phyloP scores from a whole-genome alignment of 2,329 filamentous ascomycete genomes.

The Nemania sp. region DNA sequence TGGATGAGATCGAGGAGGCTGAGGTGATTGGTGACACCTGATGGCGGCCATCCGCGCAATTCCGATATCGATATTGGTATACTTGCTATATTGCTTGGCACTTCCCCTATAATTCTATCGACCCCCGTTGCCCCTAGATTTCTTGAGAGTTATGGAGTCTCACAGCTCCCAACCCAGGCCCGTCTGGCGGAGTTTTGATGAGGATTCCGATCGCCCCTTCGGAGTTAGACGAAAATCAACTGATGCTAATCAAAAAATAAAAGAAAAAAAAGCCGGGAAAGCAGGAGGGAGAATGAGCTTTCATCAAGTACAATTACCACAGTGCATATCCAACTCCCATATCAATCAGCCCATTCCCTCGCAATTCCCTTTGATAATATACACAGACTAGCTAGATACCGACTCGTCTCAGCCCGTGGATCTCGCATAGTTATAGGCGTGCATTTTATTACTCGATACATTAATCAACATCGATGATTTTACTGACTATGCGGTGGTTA shows the following conservation, averaged over 20 bases:
- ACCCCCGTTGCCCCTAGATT: no score
- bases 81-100: no score
- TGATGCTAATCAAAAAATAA: neutral
- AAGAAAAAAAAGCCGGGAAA: neutral
- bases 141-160: no score
- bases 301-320: no score
- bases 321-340: neutral
- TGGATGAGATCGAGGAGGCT: neutral
- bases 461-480: neutral
- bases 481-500: neutral
- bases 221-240: no score
- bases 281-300: no score
- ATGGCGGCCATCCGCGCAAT: neutral
- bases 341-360: neutral
- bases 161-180: no score
- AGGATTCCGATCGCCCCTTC: no score
- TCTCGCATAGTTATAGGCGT: neutral
- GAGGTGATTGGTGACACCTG: neutral
- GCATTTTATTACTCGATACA: neutral
- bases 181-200: no score
- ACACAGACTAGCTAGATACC: neutral
- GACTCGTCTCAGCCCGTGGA: neutral
- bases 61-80: no score
- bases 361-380: neutral
- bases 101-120: no score